Conservation (phyloP, 2,329 filamentous ascomycete species). For the Trichoderma sp. region DNA sequence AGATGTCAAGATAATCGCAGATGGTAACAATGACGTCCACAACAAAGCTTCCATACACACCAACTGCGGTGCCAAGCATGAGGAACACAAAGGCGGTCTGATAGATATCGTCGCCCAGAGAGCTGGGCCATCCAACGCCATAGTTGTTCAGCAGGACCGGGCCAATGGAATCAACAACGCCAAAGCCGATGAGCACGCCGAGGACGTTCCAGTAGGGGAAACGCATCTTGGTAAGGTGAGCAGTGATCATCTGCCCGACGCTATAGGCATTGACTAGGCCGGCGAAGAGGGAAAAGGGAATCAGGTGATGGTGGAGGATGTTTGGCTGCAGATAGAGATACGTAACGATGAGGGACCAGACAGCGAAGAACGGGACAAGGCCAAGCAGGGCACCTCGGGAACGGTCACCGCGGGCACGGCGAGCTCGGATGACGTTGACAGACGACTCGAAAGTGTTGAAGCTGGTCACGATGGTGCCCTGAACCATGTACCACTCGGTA, state of each 20-base stretch:
- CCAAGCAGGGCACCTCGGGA: constrained; percentile 75
- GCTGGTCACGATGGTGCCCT: constrained; percentile 76
- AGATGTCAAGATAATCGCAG: constrained; percentile 97
- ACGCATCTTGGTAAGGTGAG: constrained; percentile 79
- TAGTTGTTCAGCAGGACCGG: constrained; percentile 58
- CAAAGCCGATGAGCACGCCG: constrained; percentile 71
- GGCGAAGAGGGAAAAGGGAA: constrained; percentile 86
- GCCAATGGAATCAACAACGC: constrained; percentile 76
- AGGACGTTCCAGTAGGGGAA: constrained; percentile 93
- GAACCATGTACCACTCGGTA: constrained; percentile 88
- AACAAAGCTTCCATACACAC: constrained; percentile 96
- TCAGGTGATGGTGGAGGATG: constrained; percentile 77
- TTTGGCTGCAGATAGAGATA: constrained; percentile 84
- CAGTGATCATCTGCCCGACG: constrained; percentile 92
- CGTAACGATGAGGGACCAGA: constrained; percentile 71
- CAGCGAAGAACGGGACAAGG: constrained; percentile 73
- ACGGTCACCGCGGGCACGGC: constrained; percentile 69
- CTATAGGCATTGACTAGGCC: constrained; percentile 92
- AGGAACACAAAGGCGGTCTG: constrained; percentile 89
- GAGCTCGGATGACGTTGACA: constrained; percentile 78
- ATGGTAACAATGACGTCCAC: constrained; percentile 97
- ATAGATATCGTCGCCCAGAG: constrained; percentile 73
- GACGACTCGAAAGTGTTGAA: constrained; percentile 81
- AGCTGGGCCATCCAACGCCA: constrained; percentile 72
- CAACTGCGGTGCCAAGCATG: constrained; percentile 78